Evolutionary conservation across 176 grass and related monocot species (phyloP).

Genomic region (Microstegium vimineum): DNA sequence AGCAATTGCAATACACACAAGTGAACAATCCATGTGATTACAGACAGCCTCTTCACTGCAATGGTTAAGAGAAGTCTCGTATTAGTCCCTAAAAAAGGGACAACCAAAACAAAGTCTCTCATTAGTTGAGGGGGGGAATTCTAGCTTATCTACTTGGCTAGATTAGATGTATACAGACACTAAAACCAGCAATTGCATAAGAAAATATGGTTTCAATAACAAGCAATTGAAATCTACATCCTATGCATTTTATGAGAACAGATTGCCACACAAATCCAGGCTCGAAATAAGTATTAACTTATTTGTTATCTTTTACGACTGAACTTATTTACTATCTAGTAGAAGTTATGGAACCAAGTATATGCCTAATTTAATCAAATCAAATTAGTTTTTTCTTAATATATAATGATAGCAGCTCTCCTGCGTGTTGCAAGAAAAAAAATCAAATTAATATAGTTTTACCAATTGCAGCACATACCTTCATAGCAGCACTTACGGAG

Average conservation of each 20-base stretch:
- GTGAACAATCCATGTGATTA: background rate
- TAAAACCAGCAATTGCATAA: background rate
- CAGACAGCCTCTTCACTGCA: background rate
- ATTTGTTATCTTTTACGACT: background rate
- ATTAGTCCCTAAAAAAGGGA: background rate
- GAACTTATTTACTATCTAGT: background rate
- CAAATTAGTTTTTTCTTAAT: background rate
- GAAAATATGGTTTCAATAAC: background rate
- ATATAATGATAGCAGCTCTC: background rate
- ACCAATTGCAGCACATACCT: conserved; percentile 46
- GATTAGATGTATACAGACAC: background rate
- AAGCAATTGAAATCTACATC: background rate
- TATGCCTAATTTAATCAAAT: background rate
- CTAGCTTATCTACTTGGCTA: background rate
- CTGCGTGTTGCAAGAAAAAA: background rate
- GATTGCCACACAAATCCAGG: background rate
- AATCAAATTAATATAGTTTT: background rate
- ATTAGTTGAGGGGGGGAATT: too few species aligned
- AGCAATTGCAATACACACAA: background rate
- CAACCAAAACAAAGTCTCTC: background rate
- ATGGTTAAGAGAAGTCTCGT: background rate
- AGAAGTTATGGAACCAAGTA: background rate
- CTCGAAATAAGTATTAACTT: conserved; percentile 3
- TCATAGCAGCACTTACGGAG: conserved; percentile 85
- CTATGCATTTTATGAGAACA: background rate